Evolutionary conservation across 2,329 filamentous ascomycete genomes (phyloP), one percentile per base, ranked within the genome.

Genomic region (Emmonsiellopsis sp.): DNA sequence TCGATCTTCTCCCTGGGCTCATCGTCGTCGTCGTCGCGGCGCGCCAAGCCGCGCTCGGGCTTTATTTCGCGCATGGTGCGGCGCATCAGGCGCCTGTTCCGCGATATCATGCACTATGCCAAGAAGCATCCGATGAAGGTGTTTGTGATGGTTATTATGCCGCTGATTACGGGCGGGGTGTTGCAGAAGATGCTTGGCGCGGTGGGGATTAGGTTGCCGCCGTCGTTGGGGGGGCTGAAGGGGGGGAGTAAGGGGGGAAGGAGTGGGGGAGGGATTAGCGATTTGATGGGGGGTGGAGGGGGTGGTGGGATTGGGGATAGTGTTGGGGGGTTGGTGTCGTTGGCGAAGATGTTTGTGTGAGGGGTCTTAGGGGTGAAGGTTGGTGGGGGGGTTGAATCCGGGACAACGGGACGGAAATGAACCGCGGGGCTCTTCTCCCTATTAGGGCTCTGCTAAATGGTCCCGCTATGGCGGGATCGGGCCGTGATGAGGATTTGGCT

Each of bases 91-190:
- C 83, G 86, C 43, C 81, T 95, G 57, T 74, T 95, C 54, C 86
- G 86, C 63, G 85, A 95, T 66, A 82, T 96, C 7, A 77, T 86
- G 67, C 81, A 85, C 67, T 95, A 92, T 72, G 86, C 88, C 63
- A 86, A 88, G 66, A 79, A 83, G 39, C 86, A 96, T 72, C 92
- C 91, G 0, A 73, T 89, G 65, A 94, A 94, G 73, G 87, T 95
- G 47, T 87, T 96, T 74, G 77, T 88, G 76, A 80, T 90, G 57
- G 85, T 95, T 57, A 80, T 96, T 63, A 83, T 96, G 80, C 92
- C 92, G 8, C 78, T 97, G 54, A 75, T 96, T 63, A 90, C 86
- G 1, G 88, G 88, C 50, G 92, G 92, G 34, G 86, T 88, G 32
- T 72, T 96, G 60, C 84, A 84, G 7, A 87, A 86, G 46, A 75